Conservation (phyloP, 148 eudicot genomes). For the Silene uniflora region DNA sequence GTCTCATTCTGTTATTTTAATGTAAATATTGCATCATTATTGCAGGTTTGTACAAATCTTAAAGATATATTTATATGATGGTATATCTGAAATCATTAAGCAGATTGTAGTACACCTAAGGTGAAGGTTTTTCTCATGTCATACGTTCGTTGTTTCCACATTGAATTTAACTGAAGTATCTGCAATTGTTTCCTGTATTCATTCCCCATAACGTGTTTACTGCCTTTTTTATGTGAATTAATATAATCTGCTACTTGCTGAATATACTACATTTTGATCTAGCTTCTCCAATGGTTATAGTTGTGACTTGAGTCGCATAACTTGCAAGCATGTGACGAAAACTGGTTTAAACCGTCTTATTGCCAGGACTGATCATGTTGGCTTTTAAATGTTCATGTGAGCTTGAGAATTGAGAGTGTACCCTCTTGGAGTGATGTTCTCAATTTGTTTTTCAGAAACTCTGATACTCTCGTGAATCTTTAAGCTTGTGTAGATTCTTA, state of each 20-base stretch:
- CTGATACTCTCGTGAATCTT: neutral
- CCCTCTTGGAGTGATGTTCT: neutral
- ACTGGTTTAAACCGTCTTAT: too few species aligned
- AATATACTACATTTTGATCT: neutral
- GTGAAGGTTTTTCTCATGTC: constrained; percentile 15
- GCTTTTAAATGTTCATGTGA: too few species aligned
- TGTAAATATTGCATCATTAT: constrained; percentile 2
- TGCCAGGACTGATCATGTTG: too few species aligned
- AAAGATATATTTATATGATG: constrained; percentile 21
- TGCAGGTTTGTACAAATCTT: constrained; percentile 30
- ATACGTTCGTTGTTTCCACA: neutral
- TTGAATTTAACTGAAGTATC: neutral
- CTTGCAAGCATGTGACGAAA: too few species aligned
- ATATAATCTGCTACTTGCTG: neutral
- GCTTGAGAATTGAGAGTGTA: neutral
- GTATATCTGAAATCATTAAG: constrained; percentile 21
- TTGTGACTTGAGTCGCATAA: too few species aligned
- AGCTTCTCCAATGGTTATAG: neutral
- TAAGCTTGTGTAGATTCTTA: neutral
- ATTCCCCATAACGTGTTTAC: neutral
- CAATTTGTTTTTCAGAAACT: neutral
- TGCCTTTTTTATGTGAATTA: neutral
- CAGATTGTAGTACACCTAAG: constrained; percentile 22
- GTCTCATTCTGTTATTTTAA: neutral
- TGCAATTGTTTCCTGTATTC: neutral